Evolutionary conservation across 495 filamentous ascomycete species (phyloP), one percentile per base, ranked within the genome.

Genomic region (Talaromyces nanjingensis): DNA sequence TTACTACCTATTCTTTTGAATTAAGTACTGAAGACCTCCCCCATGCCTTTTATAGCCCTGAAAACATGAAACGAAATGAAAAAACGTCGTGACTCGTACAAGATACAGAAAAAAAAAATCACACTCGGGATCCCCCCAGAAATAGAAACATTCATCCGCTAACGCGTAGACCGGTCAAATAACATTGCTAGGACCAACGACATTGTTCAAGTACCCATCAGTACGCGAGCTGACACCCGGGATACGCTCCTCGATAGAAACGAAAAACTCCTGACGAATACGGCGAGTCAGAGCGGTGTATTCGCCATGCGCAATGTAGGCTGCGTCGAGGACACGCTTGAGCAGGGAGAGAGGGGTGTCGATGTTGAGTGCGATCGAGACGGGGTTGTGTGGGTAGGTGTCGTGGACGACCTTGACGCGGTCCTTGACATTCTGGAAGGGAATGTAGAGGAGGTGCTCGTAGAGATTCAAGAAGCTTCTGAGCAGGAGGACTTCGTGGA

Each of bases 231-330:
- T 24, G 39, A 60, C 59, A 0, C 59, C 59, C 14, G 59, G 59
- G 18, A 60, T 60, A 45, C 39, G 59, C 20, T 60, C 24, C 39
- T 60, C 59, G 24, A 60, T 25, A 14, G 59, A 24, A 8, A 27
- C 37, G 16, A 60, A 60, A 14, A 60, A 60, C 33, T 60, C 59
- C 6, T 45, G 33, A 14, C 59, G 59, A 7, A 60, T 60, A 25
- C 20, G 33, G 16, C 39, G 34, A 29, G 39, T 27, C 4, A 60
- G 18, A 5, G n/a, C 39, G 37, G 22, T 60, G 22, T 45, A 60
- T 4, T 60, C 59, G 4, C 34, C 34, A 34, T 60, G 31, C 18
- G 33, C n/a, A 22, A 27, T 14, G 31, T 25, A 60, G 14, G 20
- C 39, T 25, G 18, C 20, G 33, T 60, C 39, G 34, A 60, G 59